A percentile compares a stretch with the other conserved stretches of the same genome.
Conservation (phyloP, 2,329 filamentous ascomycete genomes). For the Fusarium coffeatum region DNA sequence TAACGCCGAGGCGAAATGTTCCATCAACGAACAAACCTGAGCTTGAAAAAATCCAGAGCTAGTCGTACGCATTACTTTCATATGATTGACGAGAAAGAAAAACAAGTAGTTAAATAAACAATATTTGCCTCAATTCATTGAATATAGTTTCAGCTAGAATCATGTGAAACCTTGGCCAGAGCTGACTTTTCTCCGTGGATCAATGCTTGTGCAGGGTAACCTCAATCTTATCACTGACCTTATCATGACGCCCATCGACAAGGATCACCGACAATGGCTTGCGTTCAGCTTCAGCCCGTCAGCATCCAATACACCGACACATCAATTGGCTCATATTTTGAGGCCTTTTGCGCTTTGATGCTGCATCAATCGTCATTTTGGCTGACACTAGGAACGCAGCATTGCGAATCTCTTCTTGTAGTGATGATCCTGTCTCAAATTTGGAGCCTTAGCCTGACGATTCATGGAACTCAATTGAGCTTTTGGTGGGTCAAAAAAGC, state of each 20-base stretch:
- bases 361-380: not conserved
- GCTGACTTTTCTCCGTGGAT: rapidly evolving
- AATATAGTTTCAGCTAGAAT: no score
- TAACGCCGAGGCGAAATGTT: rapidly evolving
- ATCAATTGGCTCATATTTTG: not conserved
- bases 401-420: not conserved
- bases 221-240: not conserved
- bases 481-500: not conserved
- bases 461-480: not conserved
- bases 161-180: no score
- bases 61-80: no score
- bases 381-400: not conserved
- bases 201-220: not conserved
- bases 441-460: rapidly evolving
- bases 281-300: not conserved
- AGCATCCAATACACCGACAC: not conserved
- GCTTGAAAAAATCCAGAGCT: no score
- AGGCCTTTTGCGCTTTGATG: not conserved
- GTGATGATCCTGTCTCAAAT: not conserved
- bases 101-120: no score
- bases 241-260: not conserved
- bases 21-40: no score
- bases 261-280: not conserved
- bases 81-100: no score
- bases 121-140: no score